Conservation (phyloP, 208 protist genomes). For the Trichomonas vaginalis region DNA sequence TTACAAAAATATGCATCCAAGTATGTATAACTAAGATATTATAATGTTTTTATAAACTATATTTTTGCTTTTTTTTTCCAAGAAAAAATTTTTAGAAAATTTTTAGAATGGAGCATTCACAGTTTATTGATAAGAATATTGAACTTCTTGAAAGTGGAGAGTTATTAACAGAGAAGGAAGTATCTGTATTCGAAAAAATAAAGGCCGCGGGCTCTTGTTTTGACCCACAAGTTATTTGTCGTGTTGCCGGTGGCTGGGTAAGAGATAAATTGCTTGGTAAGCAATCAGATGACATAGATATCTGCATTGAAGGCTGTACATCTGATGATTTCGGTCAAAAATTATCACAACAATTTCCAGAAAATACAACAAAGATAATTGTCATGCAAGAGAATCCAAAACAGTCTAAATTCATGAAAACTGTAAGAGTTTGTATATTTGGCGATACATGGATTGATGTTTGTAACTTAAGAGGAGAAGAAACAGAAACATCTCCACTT, state of each 20-base stretch:
- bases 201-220: neutral
- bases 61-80: no score
- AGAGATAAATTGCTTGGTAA: conserved; percentile 70
- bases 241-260: conserved; percentile 84
- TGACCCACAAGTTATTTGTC: conserved; percentile 17
- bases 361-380: neutral
- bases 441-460: neutral
- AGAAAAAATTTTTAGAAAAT: no score
- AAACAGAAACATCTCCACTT: conserved; percentile 43
- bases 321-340: neutral
- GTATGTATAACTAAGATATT: no score
- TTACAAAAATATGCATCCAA: no score
- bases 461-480: neutral
- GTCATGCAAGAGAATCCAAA: neutral
- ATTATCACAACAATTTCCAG: neutral
- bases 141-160: neutral
- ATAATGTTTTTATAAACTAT: no score
- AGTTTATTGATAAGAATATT: neutral
- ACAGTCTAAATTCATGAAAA: neutral
- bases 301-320: conserved; percentile 64
- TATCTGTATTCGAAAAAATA: neutral
- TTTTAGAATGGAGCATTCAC: no score
- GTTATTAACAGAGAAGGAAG: neutral
- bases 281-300: conserved; percentile 84
- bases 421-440: neutral